These are phyloP conservation scores for Spizellomyces punctatus DNA, from an alignment of 192 early-diverging fungal species.

Conservation along the genomic window DNA sequence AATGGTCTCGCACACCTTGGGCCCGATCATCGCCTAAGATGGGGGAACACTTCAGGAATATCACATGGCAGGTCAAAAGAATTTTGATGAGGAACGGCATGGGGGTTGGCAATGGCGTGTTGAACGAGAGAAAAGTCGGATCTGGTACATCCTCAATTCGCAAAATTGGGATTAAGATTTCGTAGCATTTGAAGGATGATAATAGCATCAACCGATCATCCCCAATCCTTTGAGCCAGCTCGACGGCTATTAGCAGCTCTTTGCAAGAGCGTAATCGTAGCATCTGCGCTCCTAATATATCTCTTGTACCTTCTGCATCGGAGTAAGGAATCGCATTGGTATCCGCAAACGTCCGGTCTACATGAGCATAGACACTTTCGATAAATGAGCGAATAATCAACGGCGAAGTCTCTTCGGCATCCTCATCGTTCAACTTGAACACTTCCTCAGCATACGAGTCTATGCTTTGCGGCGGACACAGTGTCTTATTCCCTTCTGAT, in stretches of 20 bases:
- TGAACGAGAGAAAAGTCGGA: conserved; percentile 4
- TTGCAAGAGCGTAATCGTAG: conserved; percentile 17
- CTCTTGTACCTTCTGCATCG: conserved; percentile 26
- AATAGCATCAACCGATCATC: conserved; percentile 26
- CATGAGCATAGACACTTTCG: conserved; percentile 26
- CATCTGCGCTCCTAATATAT: conserved; percentile 27
- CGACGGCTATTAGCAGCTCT: conserved; percentile 35
- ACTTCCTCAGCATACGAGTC: conserved; percentile 10
- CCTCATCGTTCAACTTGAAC: conserved; percentile 13
- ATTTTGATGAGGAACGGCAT: conserved; percentile 23
- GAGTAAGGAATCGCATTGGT: conserved; percentile 32
- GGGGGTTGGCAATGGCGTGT: neutral
- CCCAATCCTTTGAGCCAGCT: conserved; percentile 31
- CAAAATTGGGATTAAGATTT: conserved; percentile 11
- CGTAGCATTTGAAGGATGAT: conserved; percentile 27
- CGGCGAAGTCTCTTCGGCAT: conserved; percentile 23
- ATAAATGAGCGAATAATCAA: conserved; percentile 29
- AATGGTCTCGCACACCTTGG: conserved; percentile 27
- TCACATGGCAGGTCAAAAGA: conserved; percentile 24
- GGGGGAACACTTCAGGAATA: conserved; percentile 19
- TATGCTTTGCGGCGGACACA: no score
- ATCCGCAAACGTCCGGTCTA: conserved; percentile 27
- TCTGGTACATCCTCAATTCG: conserved; percentile 17
- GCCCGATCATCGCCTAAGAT: conserved; percentile 31
- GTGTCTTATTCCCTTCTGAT: neutral